Conservation (phyloP, 352 stramenopile genomes). For the Globisporangium cylindrosporum region DNA sequence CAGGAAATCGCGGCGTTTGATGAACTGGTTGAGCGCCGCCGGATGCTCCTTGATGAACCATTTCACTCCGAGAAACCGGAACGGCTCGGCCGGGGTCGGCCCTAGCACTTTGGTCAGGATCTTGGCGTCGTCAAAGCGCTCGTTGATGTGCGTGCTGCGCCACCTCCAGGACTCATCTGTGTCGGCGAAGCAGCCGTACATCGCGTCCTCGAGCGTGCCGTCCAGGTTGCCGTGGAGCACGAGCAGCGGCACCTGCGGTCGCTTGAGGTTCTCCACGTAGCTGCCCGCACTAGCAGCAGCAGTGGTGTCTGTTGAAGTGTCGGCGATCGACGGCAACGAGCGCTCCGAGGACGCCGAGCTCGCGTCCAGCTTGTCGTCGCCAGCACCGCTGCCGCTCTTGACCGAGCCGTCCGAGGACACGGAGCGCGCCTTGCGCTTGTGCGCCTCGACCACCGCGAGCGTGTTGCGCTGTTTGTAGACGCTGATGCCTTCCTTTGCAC, state of each 20-base stretch:
- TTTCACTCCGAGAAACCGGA: constrained; percentile 18
- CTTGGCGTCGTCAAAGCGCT: constrained; percentile 18
- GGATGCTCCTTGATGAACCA: constrained; percentile 19
- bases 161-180: constrained; percentile 18
- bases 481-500: constrained; percentile 14
- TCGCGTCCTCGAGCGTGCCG: constrained; percentile 20
- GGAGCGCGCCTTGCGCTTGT: constrained; percentile 4
- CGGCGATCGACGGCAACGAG: background rate
- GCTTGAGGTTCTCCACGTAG: constrained; percentile 17
- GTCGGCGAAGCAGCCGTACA: constrained; percentile 20
- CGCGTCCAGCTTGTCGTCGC: background rate
- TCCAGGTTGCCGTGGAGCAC: constrained; percentile 11
- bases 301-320: background rate
- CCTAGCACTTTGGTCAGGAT: constrained; percentile 14
- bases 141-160: constrained; percentile 14
- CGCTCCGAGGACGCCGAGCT: constrained; percentile 13
- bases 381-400: background rate
- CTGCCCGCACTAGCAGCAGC: background rate
- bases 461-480: constrained; percentile 21
- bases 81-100: constrained; percentile 15
- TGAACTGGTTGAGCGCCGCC: constrained; percentile 20
- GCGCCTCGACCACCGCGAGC: background rate
- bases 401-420: background rate
- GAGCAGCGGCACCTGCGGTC: constrained; percentile 18
- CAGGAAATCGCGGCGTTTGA: constrained; percentile 50